These are phyloP conservation scores for Aspergillus sp. DNA, from an alignment of 2,329 filamentous ascomycete genomes.

Conservation along the genomic window DNA sequence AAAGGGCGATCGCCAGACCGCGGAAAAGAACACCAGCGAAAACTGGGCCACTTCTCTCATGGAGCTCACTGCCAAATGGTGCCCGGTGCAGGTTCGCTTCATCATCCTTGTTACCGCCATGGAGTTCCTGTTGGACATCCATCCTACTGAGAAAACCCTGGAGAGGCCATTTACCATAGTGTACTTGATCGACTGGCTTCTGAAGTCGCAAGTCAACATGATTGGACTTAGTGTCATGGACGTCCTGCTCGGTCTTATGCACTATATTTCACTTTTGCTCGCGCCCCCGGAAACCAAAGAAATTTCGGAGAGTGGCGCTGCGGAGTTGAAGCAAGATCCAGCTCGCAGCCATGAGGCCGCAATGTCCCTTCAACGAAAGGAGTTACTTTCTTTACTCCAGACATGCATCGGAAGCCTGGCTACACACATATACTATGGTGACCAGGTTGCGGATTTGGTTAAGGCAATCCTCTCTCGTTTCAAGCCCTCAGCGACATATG, in stretches of 20 bases:
- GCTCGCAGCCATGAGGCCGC: slow-evolving; percentile 5
- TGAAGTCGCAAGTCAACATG: slow-evolving; percentile 82
- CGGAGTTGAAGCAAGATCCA: slow-evolving; percentile 12
- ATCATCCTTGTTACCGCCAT: slow-evolving; percentile 75
- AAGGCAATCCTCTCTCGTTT: slow-evolving; percentile 67
- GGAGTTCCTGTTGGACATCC: slow-evolving; percentile 61
- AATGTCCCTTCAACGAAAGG: slow-evolving; percentile 47
- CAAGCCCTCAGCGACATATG: slow-evolving; percentile 50
- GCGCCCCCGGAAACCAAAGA: slow-evolving; percentile 49
- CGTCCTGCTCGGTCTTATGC: slow-evolving; percentile 72
- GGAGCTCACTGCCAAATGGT: slow-evolving; percentile 71
- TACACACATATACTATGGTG: slow-evolving; percentile 92
- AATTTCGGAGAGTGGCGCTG: slow-evolving; percentile 15
- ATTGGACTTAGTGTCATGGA: slow-evolving; percentile 97
- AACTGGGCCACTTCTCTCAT: slow-evolving; percentile 80
- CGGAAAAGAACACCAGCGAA: slow-evolving; percentile 38
- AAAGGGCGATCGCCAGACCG: slow-evolving; percentile 36
- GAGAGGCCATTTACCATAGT: slow-evolving; percentile 65
- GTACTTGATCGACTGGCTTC: slow-evolving; percentile 68
- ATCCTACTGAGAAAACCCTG: slow-evolving; percentile 61
- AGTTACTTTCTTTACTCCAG: slow-evolving; percentile 63
- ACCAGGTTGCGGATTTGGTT: slow-evolving; percentile 94
- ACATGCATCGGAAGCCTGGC: slow-evolving; percentile 82
- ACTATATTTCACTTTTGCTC: slow-evolving; percentile 69
- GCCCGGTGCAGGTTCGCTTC: slow-evolving; percentile 89